A percentile compares a stretch with the other conserved stretches of the same genome.
Conservation (phyloP, 371 early-diverging fungal species). For the Lichtheimia ramosa region DNA sequence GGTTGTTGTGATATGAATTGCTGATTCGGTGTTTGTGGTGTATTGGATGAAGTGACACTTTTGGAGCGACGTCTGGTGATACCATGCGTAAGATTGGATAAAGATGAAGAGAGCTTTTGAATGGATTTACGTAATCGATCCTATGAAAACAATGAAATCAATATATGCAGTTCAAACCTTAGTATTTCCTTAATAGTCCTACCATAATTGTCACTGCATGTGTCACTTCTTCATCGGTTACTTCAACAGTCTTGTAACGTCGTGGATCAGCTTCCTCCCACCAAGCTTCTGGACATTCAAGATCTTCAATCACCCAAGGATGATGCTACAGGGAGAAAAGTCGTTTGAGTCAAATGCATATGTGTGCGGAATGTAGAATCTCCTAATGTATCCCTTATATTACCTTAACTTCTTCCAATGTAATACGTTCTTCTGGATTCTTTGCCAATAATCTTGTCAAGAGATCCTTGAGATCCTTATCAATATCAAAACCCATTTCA, state of each 20-base stretch:
- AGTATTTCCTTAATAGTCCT: neutral
- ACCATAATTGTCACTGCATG: conserved; percentile 37
- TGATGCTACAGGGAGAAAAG: conserved; percentile 58
- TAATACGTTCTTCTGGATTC: conserved; percentile 81
- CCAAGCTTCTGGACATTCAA: conserved; percentile 57
- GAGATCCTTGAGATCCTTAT: conserved; percentile 60
- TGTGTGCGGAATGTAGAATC: neutral
- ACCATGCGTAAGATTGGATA: conserved; percentile 21
- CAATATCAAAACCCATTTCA: conserved; percentile 26
- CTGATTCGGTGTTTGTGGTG: neutral
- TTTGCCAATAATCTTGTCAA: conserved; percentile 77
- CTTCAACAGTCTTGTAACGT: conserved; percentile 23
- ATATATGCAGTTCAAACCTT: too few species aligned
- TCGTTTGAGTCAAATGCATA: neutral
- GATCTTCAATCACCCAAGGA: conserved; percentile 84
- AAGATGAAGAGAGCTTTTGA: conserved; percentile 21
- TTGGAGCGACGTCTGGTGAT: conserved; percentile 23
- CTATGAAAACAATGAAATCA: conserved; percentile 5
- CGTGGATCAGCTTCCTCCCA: conserved; percentile 38
- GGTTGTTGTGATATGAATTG: conserved; percentile 1
- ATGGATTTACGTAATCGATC: conserved; percentile 27
- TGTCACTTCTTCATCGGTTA: conserved; percentile 25
- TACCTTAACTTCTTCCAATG: conserved; percentile 83
- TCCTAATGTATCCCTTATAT: neutral
- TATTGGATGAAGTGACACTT: conserved; percentile 10